Evolutionary conservation across 2,329 filamentous ascomycete species (phyloP).

Genomic region (Stagonosporopsis rhizophila): DNA sequence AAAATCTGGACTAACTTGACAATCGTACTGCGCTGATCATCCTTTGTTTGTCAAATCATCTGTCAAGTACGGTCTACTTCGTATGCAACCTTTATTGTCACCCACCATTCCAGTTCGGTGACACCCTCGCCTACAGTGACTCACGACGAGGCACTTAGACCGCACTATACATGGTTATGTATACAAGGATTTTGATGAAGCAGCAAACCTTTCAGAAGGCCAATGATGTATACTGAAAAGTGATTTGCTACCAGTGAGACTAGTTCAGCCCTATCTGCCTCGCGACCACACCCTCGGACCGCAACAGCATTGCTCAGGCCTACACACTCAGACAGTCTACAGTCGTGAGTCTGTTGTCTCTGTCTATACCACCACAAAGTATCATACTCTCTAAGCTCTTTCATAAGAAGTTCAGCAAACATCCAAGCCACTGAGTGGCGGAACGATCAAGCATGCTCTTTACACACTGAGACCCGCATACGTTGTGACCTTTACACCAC

Average conservation of each 20-base stretch:
- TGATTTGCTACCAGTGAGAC: neutral
- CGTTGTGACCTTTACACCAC: neutral
- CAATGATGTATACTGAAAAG: neutral
- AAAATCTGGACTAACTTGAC: too few relatives aligned
- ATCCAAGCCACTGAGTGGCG: neutral
- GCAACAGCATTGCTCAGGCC: neutral
- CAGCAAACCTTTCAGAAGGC: too few relatives aligned
- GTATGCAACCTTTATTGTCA: too few relatives aligned
- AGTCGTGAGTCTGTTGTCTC: neutral
- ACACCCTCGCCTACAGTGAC: too few relatives aligned
- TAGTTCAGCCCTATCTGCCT: neutral
- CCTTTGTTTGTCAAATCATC: too few relatives aligned
- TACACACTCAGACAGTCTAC: neutral
- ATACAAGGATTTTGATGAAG: too few relatives aligned
- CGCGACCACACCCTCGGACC: neutral
- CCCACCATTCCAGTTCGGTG: too few relatives aligned
- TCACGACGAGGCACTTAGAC: too few relatives aligned
- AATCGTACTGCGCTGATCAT: too few relatives aligned
- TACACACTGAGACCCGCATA: neutral
- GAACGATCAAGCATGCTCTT: neutral
- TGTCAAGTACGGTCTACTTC: too few relatives aligned
- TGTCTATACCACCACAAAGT: neutral
- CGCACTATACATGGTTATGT: too few relatives aligned
- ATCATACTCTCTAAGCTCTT: neutral
- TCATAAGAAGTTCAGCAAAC: neutral